Conservation (phyloP, 305 asterid species). For the Petunia hybrid region DNA sequence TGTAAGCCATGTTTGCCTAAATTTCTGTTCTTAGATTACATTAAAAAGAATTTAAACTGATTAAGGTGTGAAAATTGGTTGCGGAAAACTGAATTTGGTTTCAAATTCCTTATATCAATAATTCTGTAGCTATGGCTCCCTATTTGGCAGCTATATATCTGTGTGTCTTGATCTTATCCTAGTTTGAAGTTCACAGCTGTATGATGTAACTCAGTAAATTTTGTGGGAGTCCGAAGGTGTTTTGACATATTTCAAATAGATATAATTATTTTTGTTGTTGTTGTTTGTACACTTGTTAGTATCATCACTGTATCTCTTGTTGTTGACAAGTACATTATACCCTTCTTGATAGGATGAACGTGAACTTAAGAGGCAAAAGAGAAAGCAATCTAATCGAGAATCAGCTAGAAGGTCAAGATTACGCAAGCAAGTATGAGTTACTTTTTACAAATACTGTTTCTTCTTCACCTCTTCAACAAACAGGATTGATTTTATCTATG, state of each 20-base stretch:
- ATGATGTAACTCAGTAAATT: not conserved
- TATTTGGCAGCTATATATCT: conserved; percentile 5
- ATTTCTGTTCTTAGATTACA: not conserved
- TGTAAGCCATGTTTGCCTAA: not conserved
- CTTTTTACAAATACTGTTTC: conserved; percentile 20
- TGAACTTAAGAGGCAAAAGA: conserved; percentile 86
- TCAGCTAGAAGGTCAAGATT: conserved; percentile 97
- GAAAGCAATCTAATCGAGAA: conserved; percentile 97
- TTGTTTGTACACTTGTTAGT: not conserved
- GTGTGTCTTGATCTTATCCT: not conserved
- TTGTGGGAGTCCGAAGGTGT: not conserved
- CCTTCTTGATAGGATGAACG: conserved; percentile 74
- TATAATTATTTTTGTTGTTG: not conserved
- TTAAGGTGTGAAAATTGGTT: conserved; percentile 12
- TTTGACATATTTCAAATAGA: not conserved
- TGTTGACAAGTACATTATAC: conserved; percentile 23
- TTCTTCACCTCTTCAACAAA: not conserved
- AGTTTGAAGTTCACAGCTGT: not conserved
- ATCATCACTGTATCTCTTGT: conserved; percentile 10
- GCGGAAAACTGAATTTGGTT: conserved; percentile 2
- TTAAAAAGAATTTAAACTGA: not conserved
- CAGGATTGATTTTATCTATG: not conserved
- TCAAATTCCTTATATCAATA: not conserved
- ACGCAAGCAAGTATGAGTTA: conserved; percentile 79
- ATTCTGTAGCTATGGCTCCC: not conserved